phyloP scores from a whole-genome alignment of 352 stramenopile genomes.

The Pythium dissimile region DNA sequence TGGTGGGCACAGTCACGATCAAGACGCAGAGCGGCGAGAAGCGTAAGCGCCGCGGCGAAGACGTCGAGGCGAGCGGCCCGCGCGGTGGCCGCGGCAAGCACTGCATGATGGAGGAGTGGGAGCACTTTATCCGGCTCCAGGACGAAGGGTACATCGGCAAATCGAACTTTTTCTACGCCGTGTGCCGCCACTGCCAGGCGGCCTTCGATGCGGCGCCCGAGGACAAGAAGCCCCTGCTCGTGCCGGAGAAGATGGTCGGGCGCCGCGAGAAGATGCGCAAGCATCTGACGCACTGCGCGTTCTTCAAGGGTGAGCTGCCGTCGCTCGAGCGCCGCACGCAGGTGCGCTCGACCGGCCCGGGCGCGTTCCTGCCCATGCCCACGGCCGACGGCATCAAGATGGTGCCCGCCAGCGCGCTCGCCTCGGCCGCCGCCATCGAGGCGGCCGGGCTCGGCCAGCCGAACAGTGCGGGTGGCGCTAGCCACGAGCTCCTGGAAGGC shows the following conservation, averaged over 20 bases:
- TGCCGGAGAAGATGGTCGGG: slow-evolving; percentile 66
- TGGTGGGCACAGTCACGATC: slow-evolving; percentile 12
- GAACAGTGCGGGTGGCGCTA: background rate
- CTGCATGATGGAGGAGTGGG: slow-evolving; percentile 84
- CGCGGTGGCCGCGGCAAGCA: slow-evolving; percentile 61
- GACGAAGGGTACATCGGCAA: slow-evolving; percentile 81
- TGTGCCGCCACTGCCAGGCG: slow-evolving; percentile 69
- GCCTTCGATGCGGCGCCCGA: slow-evolving; percentile 50
- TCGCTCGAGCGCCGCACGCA: slow-evolving; percentile 36
- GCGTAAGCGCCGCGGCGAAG: slow-evolving; percentile 45
- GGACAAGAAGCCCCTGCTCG: slow-evolving; percentile 49
- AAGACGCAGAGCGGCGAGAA: slow-evolving; percentile 32
- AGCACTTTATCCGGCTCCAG: slow-evolving; percentile 69
- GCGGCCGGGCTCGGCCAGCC: slow-evolving; percentile 2
- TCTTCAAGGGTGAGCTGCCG: slow-evolving; percentile 68
- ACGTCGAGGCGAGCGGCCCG: slow-evolving; percentile 29
- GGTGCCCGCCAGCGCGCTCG: slow-evolving; percentile 21
- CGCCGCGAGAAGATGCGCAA: slow-evolving; percentile 79
- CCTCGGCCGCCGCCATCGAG: slow-evolving; percentile 7
- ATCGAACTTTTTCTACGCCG: slow-evolving; percentile 75
- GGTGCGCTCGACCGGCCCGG: slow-evolving; percentile 8
- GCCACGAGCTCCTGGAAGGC: background rate
- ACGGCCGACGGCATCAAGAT: slow-evolving; percentile 28
- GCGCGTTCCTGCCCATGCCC: slow-evolving; percentile 23
- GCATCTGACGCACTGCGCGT: slow-evolving; percentile 50